Evolutionary conservation across 768 basidiomycete species (phyloP).

Genomic region (Panus rudis): DNA sequence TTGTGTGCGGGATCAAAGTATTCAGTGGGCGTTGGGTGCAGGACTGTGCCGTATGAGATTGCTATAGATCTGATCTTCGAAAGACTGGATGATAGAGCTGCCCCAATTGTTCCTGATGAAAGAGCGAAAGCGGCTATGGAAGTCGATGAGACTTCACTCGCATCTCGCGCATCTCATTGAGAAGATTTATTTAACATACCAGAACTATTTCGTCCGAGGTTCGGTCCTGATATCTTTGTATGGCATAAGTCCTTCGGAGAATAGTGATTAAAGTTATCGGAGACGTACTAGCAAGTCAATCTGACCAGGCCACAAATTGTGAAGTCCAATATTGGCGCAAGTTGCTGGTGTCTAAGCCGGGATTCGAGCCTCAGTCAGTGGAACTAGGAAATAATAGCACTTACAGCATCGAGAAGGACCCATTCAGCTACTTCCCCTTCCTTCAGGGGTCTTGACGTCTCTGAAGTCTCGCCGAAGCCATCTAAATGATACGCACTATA

Average conservation of each 20-base stretch:
- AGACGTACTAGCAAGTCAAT: conserved; percentile 81
- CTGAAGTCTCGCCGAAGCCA: conserved; percentile 61
- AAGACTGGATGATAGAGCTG: conserved; percentile 75
- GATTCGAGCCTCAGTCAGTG: background rate
- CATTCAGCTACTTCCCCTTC: conserved; percentile 83
- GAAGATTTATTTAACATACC: conserved; percentile 32
- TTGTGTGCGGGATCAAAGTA: conserved; percentile 68
- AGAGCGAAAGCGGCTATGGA: conserved; percentile 72
- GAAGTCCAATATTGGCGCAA: conserved; percentile 83
- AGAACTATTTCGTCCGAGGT: conserved; percentile 80
- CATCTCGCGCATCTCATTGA: background rate
- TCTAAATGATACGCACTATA: conserved; percentile 28
- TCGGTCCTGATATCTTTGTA: conserved; percentile 74
- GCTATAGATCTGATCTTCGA: conserved; percentile 74
- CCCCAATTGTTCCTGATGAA: conserved; percentile 90
- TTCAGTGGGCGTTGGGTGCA: conserved; percentile 54
- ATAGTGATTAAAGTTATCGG: background rate
- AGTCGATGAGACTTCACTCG: background rate
- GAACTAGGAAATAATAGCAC: conserved; percentile 15
- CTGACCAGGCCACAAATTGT: conserved; percentile 78
- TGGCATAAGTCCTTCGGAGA: background rate
- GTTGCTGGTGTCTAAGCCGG: conserved; percentile 76
- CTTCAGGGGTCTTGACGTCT: conserved; percentile 54
- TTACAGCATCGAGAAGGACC: conserved; percentile 83
- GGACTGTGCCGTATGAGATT: conserved; percentile 78